Evolutionary conservation across 495 filamentous ascomycete species (phyloP).

Genomic region (Daldinia vernicosa): DNA sequence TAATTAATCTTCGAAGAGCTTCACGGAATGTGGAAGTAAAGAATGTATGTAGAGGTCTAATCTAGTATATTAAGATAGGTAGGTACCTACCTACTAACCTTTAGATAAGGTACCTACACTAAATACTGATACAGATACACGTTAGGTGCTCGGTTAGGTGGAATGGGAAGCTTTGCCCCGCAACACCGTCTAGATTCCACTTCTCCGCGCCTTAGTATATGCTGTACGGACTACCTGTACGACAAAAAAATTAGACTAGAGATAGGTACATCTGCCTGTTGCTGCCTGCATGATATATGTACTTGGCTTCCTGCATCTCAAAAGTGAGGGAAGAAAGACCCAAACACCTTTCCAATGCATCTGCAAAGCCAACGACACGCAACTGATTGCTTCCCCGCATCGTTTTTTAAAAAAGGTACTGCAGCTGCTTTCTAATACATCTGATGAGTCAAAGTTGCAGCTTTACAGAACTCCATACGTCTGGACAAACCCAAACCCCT

Average conservation of each 20-base stretch:
- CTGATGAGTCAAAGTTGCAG: not conserved
- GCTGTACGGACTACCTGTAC: conserved; percentile 8
- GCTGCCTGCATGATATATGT: not conserved
- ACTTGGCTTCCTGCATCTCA: conserved; percentile 21
- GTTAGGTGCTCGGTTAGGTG: not conserved
- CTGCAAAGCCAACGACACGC: conserved; percentile 21
- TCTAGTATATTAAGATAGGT: too few relatives aligned
- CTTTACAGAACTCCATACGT: not conserved
- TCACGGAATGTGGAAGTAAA: not conserved
- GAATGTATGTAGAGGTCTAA: not conserved
- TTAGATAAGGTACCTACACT: not conserved
- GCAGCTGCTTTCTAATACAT: conserved; percentile 18
- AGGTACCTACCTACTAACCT: too few relatives aligned
- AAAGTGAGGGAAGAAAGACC: conserved; percentile 13
- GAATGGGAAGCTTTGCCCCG: conserved; percentile 1
- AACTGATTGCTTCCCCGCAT: conserved; percentile 34
- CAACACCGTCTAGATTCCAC: not conserved
- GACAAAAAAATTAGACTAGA: conserved; percentile 10
- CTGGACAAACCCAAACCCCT: not conserved
- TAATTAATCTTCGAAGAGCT: not conserved
- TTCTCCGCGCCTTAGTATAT: not conserved
- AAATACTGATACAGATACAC: not conserved
- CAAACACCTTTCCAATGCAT: conserved; percentile 4
- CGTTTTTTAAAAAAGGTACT: conserved; percentile 9
- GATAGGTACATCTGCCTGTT: not conserved